A percentile compares a stretch with the other conserved stretches of the same genome.
phyloP scores from a whole-genome alignment of 2,329 filamentous ascomycete species.

The Tolypocladium cylindrosporum region DNA sequence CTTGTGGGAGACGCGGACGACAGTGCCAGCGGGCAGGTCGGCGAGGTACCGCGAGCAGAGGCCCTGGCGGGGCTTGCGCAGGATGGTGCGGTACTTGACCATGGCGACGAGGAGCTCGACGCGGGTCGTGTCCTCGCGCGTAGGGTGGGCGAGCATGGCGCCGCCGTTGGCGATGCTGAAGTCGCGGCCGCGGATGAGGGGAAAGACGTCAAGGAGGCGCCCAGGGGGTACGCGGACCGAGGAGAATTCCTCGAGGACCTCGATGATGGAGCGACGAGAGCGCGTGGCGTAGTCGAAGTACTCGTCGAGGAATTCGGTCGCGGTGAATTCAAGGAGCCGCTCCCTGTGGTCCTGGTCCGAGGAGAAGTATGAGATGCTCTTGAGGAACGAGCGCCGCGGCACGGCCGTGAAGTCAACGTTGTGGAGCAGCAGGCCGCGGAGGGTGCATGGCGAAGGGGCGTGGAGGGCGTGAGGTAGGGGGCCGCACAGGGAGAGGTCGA shows the following conservation, averaged over 20 bases:
- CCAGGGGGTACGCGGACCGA: slow-evolving; percentile 72
- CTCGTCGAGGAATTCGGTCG: slow-evolving; percentile 74
- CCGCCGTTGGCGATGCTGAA: slow-evolving; percentile 86
- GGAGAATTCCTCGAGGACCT: slow-evolving; percentile 85
- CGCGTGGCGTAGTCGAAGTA: slow-evolving; percentile 94
- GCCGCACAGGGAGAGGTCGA: slow-evolving; percentile 38
- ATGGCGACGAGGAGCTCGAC: slow-evolving; percentile 75
- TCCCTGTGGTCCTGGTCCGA: slow-evolving; percentile 64
- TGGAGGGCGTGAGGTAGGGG: slow-evolving; percentile 24
- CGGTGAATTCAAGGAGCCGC: slow-evolving; percentile 72
- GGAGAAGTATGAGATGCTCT: slow-evolving; percentile 67
- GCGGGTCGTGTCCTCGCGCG: slow-evolving; percentile 23
- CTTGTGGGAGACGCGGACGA: slow-evolving; percentile 50
- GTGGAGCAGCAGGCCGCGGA: slow-evolving; percentile 68
- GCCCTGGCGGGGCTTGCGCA: slow-evolving; percentile 73
- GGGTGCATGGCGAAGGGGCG: slow-evolving; percentile 39
- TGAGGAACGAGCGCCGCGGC: slow-evolving; percentile 78
- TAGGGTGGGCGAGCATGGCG: slow-evolving; percentile 19
- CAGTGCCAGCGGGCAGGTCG: slow-evolving; percentile 46
- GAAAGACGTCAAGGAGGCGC: slow-evolving; percentile 63
- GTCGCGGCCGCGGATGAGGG: slow-evolving; percentile 74
- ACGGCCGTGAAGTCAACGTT: slow-evolving; percentile 86
- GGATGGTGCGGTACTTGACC: slow-evolving; percentile 83
- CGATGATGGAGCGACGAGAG: slow-evolving; percentile 79
- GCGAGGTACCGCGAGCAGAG: slow-evolving; percentile 85